These are phyloP conservation scores for Podaxis sp. DNA, from an alignment of 768 basidiomycete species.

Conservation along the genomic window DNA sequence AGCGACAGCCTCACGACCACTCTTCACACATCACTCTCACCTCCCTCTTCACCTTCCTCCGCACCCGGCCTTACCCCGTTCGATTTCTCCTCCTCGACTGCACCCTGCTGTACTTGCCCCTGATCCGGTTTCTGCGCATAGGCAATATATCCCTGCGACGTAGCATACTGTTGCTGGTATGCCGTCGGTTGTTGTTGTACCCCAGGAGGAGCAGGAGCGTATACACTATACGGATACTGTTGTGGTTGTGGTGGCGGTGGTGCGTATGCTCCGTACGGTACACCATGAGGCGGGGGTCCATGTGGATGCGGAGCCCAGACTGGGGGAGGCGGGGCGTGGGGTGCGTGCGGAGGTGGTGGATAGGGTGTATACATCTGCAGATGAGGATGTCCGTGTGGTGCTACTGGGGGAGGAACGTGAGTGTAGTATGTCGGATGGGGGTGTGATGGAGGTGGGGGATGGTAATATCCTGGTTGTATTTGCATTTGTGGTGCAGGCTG, in stretches of 20 bases:
- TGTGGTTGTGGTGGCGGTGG: conserved; percentile 13
- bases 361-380: conserved; percentile 26
- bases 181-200: not conserved
- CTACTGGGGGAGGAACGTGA: not conserved
- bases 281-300: not conserved
- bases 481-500: not conserved
- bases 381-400: conserved; percentile 11
- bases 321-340: conserved; percentile 15
- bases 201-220: not conserved
- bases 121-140: not conserved
- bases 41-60: not conserved
- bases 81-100: not conserved
- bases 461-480: conserved; percentile 8
- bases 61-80: not conserved
- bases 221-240: conserved; percentile 3
- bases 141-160: not conserved
- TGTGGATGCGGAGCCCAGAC: conserved; percentile 14
- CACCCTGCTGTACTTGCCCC: not conserved
- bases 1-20: not conserved
- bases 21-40: not conserved
- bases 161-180: conserved; percentile 4
- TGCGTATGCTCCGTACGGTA: conserved; percentile 5
- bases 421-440: not conserved
- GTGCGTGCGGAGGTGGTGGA: conserved; percentile 32
- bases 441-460: conserved; percentile 11